Evolutionary conservation across 2,329 filamentous ascomycete genomes (phyloP).

Genomic region (Metarhizium album): DNA sequence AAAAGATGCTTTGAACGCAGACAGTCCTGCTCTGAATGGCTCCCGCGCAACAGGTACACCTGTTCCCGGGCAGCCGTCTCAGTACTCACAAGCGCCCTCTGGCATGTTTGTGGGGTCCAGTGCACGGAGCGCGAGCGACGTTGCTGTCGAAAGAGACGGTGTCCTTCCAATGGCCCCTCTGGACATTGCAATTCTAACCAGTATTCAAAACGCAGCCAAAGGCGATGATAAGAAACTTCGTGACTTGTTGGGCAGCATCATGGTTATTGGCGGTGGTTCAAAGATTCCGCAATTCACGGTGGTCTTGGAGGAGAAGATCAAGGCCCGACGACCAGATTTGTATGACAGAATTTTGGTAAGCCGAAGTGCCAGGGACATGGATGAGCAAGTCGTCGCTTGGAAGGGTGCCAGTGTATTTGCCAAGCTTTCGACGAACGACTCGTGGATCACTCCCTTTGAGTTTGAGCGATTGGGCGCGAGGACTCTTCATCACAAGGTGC

Average conservation of each 20-base stretch:
- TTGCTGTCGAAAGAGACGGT: slow-evolving; percentile 64
- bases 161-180: slow-evolving; percentile 75
- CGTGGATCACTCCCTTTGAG: slow-evolving; percentile 81
- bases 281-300: slow-evolving; percentile 71
- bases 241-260: slow-evolving; percentile 81
- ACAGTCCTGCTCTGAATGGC: slow-evolving; percentile 41
- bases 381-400: slow-evolving; percentile 95
- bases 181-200: slow-evolving; percentile 81
- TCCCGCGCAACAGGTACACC: slow-evolving; percentile 40
- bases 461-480: slow-evolving; percentile 78
- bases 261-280: slow-evolving; percentile 78
- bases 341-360: slow-evolving; percentile 51
- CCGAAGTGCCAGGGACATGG: slow-evolving; percentile 77
- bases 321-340: slow-evolving; percentile 52
- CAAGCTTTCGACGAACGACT: slow-evolving; percentile 84
- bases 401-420: slow-evolving; percentile 97
- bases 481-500: slow-evolving; percentile 72
- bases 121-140: slow-evolving; percentile 37
- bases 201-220: slow-evolving; percentile 75
- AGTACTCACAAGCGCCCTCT: slow-evolving; percentile 25
- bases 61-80: slow-evolving; percentile 22
- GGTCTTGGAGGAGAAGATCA: slow-evolving; percentile 73
- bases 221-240: slow-evolving; percentile 88
- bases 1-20: slow-evolving; percentile 33
- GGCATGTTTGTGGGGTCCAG: slow-evolving; percentile 40